Evolutionary conservation across 176 grass and related monocot species (phyloP).

Genomic region (Microstegium vimineum): DNA sequence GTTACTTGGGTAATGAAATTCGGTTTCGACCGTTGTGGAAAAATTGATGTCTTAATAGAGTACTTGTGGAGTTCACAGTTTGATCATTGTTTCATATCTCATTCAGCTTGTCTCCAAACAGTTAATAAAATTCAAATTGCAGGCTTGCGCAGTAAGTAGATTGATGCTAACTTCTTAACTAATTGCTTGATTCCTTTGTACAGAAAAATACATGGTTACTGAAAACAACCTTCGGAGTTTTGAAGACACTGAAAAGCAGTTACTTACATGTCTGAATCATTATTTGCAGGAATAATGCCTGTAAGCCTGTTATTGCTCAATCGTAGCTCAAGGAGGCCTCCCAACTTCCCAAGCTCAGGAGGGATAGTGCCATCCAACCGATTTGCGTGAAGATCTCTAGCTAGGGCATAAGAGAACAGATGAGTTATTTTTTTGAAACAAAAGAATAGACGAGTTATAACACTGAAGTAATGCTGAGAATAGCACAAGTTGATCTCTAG

Average conservation of each 20-base stretch:
- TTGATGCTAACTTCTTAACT: conserved; percentile 34
- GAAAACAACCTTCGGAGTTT: not conserved
- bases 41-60: conserved; percentile 4
- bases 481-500: conserved; percentile 1
- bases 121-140: not conserved
- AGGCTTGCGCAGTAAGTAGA: conserved; percentile 1
- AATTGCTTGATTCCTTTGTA: not conserved
- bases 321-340: conserved; percentile 47
- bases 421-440: too few species aligned
- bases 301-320: conserved; percentile 71
- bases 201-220: not conserved
- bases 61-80: conserved; percentile 5
- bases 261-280: conserved; percentile 64
- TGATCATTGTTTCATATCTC: not conserved
- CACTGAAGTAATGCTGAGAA: not conserved
- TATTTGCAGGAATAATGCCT: conserved; percentile 75
- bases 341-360: conserved; percentile 54
- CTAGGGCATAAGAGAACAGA: conserved; percentile 51
- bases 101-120: conserved; percentile 16
- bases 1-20: too few species aligned
- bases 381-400: conserved; percentile 83
- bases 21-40: too few species aligned
- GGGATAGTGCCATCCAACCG: conserved; percentile 66
- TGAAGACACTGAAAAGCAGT: not conserved
- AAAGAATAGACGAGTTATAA: conserved; percentile 31